phyloP scores from a whole-genome alignment of 441 rosid genomes.

The Hura crepitans region DNA sequence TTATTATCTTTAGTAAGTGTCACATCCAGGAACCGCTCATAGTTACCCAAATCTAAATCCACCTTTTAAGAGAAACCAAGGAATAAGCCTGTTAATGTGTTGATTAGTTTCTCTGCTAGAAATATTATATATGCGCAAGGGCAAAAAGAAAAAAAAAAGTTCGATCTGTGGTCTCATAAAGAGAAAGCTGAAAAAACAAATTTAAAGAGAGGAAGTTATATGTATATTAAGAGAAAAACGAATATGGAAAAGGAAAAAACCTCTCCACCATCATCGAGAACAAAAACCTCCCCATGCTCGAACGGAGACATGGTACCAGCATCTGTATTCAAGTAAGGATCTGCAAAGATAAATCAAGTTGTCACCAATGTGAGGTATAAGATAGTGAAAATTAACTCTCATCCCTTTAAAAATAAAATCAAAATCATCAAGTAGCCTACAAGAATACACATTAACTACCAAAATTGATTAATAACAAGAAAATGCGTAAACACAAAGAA shows the following conservation, averaged over 20 bases:
- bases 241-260: constrained; percentile 29
- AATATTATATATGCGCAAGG: not conserved
- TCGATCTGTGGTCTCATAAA: not conserved
- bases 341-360: constrained; percentile 30
- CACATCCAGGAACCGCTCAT: constrained; percentile 77
- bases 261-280: constrained; percentile 98
- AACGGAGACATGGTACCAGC: constrained; percentile 99
- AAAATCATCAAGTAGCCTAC: not conserved
- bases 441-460: not conserved
- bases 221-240: not conserved
- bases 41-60: constrained; percentile 97
- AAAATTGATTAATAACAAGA: not conserved
- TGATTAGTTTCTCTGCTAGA: not conserved
- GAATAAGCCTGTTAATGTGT: constrained; percentile 20
- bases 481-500: not conserved
- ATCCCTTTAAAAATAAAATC: not conserved
- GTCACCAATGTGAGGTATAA: not conserved
- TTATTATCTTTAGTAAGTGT: constrained; percentile 81
- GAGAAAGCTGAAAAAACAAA: not conserved
- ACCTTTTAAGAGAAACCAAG: constrained; percentile 47
- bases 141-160: no score
- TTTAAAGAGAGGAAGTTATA: not conserved
- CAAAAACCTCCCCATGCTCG: constrained; percentile 97
- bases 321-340: constrained; percentile 93
- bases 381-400: not conserved